Percentiles rank a stretch among this genome's conserved stretches.
Evolutionary conservation across 192 early-diverging fungal genomes (phyloP).

Genomic region (Coemansia sp.): DNA sequence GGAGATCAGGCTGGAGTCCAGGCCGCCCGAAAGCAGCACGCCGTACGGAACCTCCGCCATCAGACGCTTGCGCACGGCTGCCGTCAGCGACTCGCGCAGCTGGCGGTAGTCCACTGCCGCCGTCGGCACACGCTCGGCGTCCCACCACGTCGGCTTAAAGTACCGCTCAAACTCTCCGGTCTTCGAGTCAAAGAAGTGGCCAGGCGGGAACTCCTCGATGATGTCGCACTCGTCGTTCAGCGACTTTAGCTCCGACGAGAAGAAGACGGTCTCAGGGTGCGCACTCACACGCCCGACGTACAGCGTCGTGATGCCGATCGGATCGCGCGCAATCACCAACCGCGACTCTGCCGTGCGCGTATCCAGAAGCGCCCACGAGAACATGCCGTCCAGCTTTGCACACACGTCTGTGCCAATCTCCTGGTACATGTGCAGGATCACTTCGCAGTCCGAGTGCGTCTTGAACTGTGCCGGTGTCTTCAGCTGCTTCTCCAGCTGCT

Average conservation of each 20-base stretch:
- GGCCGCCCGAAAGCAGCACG: constrained; percentile 89
- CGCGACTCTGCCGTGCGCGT: constrained; percentile 61
- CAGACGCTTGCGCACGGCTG: constrained; percentile 89
- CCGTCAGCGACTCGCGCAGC: constrained; percentile 78
- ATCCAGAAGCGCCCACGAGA: constrained; percentile 91
- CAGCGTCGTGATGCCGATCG: constrained; percentile 96
- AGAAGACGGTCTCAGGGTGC: constrained; percentile 85
- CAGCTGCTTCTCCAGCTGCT: constrained; percentile 70
- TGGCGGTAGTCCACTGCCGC: constrained; percentile 58
- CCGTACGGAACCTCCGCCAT: constrained; percentile 99
- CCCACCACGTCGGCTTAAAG: constrained; percentile 91
- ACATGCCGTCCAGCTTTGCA: constrained; percentile 93
- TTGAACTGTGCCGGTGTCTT: constrained; percentile 76
- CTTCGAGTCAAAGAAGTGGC: constrained; percentile 83
- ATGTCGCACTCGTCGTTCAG: constrained; percentile 96
- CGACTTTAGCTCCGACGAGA: constrained; percentile 93
- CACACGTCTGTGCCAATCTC: constrained; percentile 81
- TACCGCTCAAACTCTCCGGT: constrained; percentile 78
- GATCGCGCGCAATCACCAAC: constrained; percentile 91
- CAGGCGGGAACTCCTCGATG: constrained; percentile 97
- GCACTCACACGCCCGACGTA: constrained; percentile 87
- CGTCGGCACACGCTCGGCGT: constrained; percentile 40
- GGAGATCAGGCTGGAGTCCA: constrained; percentile 95
- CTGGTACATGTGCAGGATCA: constrained; percentile 89
- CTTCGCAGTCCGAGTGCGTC: constrained; percentile 98